Base-by-base conservation (phyloP, 345 rosid genomes). In the Pelargonium nanum region DNA sequence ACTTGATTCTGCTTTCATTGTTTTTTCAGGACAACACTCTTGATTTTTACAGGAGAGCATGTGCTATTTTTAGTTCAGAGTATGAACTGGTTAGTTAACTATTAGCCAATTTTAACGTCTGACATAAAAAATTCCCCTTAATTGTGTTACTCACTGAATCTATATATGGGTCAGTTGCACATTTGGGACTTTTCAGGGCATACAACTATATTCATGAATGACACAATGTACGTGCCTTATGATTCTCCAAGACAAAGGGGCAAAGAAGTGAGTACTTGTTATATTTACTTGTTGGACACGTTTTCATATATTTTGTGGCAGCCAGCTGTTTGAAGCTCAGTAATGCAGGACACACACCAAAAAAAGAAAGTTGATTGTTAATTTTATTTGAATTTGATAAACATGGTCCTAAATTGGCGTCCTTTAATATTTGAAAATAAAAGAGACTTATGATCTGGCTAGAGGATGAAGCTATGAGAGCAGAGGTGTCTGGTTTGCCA, bases 161-260 rank as follows among this genome's bases (percentile, higher is more conserved):
- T 20, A 55, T 61, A 22, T 67, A 23, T 60, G 72, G 55, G 62
- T 40, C 92, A 85, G 92, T 62, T 83, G 45, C 78, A 65, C 51
- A 71, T 83, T 59, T 81, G 88, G 92, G 92, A 83, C 70, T 83
- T 81, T 58, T 81, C 88, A 17, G 83, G 83, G 71, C 77, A 79
- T 73, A 83, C 80, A 26, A 26, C 75, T 28, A 74, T 71, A 28
- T 71, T 81, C 8, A 22, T 61, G 55, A 72, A 76, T 67, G 84
- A 76, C 26, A 66, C 57, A 48, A 66, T 61, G 22, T 58, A 67
- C 62, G 52, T 60, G 20, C 68, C 60, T 13, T 66, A 55, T 60
- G 65, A 68, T 56, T 70, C 67, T 57, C 56, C 68, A 53, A 73
- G 68, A 40, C 77, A 72, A 59, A 68, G 70, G 55, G 72, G 71